Percentiles rank a stretch among this genome's conserved stretches.
Evolutionary conservation across 2,329 filamentous ascomycete species (phyloP).

Genomic region (Emmonsiellopsis sp.): DNA sequence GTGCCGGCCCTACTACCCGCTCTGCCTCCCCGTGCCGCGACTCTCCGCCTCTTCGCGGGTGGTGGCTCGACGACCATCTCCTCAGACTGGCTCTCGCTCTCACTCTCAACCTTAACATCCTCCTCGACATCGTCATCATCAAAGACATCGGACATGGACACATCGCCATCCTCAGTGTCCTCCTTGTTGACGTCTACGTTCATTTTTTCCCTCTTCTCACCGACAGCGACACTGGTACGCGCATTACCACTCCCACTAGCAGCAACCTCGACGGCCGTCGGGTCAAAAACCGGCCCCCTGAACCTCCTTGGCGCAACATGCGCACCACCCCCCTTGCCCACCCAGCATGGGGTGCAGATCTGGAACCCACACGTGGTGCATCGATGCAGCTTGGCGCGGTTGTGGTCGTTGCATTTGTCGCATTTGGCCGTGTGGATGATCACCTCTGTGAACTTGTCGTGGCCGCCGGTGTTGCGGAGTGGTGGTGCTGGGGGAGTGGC

Average conservation of each 20-base stretch:
- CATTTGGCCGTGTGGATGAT: slow-evolving; percentile 29
- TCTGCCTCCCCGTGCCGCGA: no score
- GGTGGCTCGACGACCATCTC: neutral
- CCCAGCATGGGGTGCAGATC: slow-evolving; percentile 25
- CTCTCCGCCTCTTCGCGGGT: no score
- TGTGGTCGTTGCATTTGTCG: slow-evolving; percentile 27
- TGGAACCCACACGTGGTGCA: slow-evolving; percentile 28
- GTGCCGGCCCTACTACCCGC: no score
- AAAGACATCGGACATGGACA: neutral
- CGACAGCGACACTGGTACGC: neutral
- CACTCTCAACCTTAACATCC: no score
- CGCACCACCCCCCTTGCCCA: slow-evolving; percentile 11
- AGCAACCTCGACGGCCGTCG: neutral
- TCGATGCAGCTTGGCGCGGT: slow-evolving; percentile 23
- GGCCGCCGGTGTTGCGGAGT: no score
- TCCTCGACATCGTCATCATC: neutral
- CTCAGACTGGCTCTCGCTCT: no score
- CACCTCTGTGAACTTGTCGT: slow-evolving; percentile 21
- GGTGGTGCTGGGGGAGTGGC: no score
- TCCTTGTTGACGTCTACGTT: neutral
- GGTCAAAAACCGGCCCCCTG: slow-evolving; percentile 9
- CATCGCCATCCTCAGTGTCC: neutral
- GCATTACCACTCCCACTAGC: neutral
- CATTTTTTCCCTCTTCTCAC: neutral
- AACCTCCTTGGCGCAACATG: slow-evolving; percentile 13